Conservation (phyloP, 169 alveolate genomes). For the Cryptosporidium viatorum region DNA sequence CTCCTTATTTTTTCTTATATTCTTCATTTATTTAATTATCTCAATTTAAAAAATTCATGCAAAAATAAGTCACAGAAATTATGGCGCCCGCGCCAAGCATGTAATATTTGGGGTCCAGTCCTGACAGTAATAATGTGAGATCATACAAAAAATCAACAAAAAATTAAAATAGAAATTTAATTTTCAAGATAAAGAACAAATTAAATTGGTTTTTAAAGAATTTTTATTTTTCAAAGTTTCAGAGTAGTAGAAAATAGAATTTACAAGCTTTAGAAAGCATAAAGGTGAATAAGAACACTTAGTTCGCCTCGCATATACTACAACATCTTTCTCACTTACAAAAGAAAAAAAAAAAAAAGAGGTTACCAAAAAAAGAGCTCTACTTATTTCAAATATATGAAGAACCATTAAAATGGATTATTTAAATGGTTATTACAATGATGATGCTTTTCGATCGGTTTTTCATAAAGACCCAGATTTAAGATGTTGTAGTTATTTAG, state of each 20-base stretch:
- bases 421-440: background rate
- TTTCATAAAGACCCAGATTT: conserved; percentile 12
- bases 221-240: background rate
- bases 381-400: background rate
- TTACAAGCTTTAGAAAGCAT: background rate
- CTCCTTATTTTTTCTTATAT: background rate
- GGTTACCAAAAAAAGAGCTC: background rate
- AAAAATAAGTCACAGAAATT: background rate
- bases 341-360: background rate
- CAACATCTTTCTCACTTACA: background rate
- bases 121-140: conserved; percentile 18
- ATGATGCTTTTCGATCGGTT: background rate
- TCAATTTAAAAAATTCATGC: conserved; percentile 13
- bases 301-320: no score
- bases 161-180: background rate
- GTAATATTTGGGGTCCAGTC: conserved; percentile 54
- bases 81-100: conserved; percentile 62
- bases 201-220: background rate
- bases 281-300: background rate
- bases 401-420: background rate
- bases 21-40: no score
- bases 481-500: conserved; percentile 45
- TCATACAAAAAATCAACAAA: background rate
- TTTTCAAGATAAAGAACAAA: background rate
- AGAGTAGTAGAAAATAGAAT: background rate